Evolutionary conservation across 1,284 basidiomycete species (phyloP).

Genomic region (Ganoderma meredithae): DNA sequence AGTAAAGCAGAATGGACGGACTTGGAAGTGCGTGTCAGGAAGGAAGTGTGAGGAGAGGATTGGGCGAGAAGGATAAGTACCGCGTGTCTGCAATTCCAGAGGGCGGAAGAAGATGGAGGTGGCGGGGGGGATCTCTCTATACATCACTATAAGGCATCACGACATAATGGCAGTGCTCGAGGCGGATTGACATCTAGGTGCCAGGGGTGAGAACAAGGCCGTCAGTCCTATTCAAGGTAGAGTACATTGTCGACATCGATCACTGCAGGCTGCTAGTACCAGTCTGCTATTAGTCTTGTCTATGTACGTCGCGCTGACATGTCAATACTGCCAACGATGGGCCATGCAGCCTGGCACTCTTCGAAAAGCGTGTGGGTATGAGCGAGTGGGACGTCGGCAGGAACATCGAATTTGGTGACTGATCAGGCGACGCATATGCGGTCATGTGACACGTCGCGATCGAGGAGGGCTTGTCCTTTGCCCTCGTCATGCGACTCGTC

Average conservation of each 20-base stretch:
- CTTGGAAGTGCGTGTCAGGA: not conserved
- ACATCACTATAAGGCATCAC: not conserved
- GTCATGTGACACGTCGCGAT: constrained; percentile 3
- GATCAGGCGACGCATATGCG: not conserved
- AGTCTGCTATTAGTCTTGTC: not conserved
- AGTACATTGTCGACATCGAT: not conserved
- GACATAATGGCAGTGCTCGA: not conserved
- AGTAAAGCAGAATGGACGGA: not conserved
- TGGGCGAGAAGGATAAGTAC: not conserved
- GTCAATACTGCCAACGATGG: not conserved
- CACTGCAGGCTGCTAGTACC: not conserved
- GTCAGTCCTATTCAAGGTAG: constrained; percentile 1
- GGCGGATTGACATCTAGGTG: not conserved
- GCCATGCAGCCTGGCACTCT: not conserved
- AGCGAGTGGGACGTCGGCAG: not conserved
- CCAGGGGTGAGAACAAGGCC: constrained; percentile 10
- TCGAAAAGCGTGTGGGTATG: not conserved
- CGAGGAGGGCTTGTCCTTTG: not conserved
- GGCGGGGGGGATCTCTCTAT: not conserved
- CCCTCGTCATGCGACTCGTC: not conserved
- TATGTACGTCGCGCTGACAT: not conserved
- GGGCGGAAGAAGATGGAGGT: not conserved
- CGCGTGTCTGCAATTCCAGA: not conserved
- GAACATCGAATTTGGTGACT: not conserved
- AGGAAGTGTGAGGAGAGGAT: not conserved